Base-by-base conservation (phyloP, 2,329 filamentous ascomycete genomes). In the Paecilomyces sp. region DNA sequence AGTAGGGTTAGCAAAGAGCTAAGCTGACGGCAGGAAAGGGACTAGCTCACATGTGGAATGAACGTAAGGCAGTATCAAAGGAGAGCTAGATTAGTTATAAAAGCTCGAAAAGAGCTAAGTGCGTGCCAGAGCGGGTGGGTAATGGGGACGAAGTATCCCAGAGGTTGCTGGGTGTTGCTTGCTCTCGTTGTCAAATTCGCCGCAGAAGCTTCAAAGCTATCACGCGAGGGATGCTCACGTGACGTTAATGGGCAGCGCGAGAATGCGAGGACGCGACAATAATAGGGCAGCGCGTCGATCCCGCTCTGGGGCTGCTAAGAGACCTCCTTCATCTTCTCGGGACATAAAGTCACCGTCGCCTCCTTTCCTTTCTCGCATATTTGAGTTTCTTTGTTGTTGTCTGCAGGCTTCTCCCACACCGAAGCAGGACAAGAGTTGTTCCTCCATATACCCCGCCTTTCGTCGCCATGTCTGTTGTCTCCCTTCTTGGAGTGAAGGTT, bases 401-500 rank as follows among this genome's bases (percentile, higher is more conserved):
- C 22, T 30, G 51, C 51, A 53, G 8, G 51, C 28, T 11, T n/a
- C 11, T 25, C 51, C 22, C 22, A 2, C 51, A 9, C 6, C 22
- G n/a, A 25, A 30, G 51, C 12, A 30, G 51, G 3, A 51, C 47
- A 13, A 30, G 25, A 18, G 36, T n/a, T 47, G 36, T 47, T 18
- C 15, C 28, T 53, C 18, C 51, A 30, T 53, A 53, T 53, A 53
- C 58, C 54, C 62, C 60, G 24, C 65, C 60, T 28, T 62, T 62
- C 57, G 63, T 66, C 79, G 84, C 73, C 66, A 97, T 97, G 94
- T 97, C 94, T 73, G 90, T 97, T 73, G 92, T 99, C 65, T 96
- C 92, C 67, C 87, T 99, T 61, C 86, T 99, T 67, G 93, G 93
- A 72, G 94, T 99, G 71, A 90, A 94, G 77, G 90, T 99, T 68